Evolutionary conservation across 2,329 filamentous ascomycete species (phyloP).

Genomic region (Exophiala sp.): DNA sequence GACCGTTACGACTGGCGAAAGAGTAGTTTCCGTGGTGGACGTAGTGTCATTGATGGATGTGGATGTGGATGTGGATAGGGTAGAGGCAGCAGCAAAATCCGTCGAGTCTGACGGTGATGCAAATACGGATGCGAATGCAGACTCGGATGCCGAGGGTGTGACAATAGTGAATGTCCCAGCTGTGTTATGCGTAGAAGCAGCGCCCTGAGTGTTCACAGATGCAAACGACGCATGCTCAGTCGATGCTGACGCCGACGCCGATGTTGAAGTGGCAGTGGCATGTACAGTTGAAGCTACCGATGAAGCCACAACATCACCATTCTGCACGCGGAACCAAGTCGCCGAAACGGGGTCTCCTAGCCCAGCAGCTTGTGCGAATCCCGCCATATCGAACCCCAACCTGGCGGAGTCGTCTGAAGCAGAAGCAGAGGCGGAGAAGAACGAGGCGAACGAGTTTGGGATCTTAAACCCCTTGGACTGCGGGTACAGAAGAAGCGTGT

Average conservation of each 20-base stretch:
- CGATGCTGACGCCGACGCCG: conserved; percentile 4
- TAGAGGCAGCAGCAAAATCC: too few relatives aligned
- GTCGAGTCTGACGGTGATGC: neutral
- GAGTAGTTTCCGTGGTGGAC: neutral
- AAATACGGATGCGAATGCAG: neutral
- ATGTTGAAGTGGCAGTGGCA: conserved; percentile 4
- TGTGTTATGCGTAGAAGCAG: neutral
- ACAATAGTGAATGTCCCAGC: neutral
- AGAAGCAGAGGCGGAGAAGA: conserved; percentile 32
- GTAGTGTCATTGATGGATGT: neutral
- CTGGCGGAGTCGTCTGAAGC: conserved; percentile 29
- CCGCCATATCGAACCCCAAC: conserved; percentile 34
- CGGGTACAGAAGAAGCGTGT: conserved; percentile 32
- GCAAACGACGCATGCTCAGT: neutral
- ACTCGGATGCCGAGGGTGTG: neutral
- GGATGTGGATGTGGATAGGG: neutral
- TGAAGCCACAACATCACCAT: conserved; percentile 5
- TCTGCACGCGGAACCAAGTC: conserved; percentile 37
- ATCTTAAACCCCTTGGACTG: conserved; percentile 31
- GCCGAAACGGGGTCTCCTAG: conserved; percentile 33
- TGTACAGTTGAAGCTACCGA: too few relatives aligned
- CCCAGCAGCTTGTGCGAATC: conserved; percentile 34
- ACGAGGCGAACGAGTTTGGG: conserved; percentile 32
- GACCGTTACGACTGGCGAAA: neutral
- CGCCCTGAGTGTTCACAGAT: neutral